phyloP scores from a whole-genome alignment of 2,329 filamentous ascomycete species.

The Didymosphaeria variabile region DNA sequence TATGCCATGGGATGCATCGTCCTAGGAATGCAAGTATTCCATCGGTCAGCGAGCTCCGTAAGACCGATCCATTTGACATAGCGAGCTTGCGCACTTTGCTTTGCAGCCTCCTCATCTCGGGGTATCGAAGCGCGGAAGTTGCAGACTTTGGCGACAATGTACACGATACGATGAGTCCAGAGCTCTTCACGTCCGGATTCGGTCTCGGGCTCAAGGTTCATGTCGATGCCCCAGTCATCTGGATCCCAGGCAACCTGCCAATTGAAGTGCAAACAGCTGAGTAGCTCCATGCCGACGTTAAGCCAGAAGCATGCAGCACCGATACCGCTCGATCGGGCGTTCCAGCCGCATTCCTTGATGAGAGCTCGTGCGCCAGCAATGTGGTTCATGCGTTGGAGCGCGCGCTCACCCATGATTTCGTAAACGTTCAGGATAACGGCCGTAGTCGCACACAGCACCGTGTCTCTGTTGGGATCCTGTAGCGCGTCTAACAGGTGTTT shows the following conservation, averaged over 20 bases:
- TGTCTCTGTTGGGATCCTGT: conserved; percentile 86
- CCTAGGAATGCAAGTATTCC: conserved; percentile 79
- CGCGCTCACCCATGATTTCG: conserved; percentile 87
- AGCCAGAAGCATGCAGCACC: conserved; percentile 94
- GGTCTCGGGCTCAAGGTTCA: conserved; percentile 70
- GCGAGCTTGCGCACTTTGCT: conserved; percentile 69
- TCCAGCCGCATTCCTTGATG: conserved; percentile 91
- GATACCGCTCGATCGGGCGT: conserved; percentile 78
- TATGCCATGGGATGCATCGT: conserved; percentile 90
- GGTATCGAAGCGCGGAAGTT: conserved; percentile 81
- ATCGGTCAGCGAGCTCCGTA: conserved; percentile 83
- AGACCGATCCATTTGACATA: conserved; percentile 80
- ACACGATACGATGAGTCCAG: conserved; percentile 90
- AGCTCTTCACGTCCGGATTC: conserved; percentile 75
- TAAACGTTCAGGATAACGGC: conserved; percentile 91
- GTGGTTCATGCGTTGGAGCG: conserved; percentile 85
- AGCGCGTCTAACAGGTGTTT: conserved; percentile 77
- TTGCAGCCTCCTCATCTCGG: conserved; percentile 66
- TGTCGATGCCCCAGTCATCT: conserved; percentile 86
- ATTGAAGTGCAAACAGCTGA: conserved; percentile 86
- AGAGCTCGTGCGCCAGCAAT: conserved; percentile 84
- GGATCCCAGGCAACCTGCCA: conserved; percentile 90
- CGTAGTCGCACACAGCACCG: conserved; percentile 83
- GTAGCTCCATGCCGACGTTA: conserved; percentile 88
- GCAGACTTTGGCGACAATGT: conserved; percentile 84